Base-by-base conservation (phyloP, 768 basidiomycete genomes). In the Calocera viscosa region DNA sequence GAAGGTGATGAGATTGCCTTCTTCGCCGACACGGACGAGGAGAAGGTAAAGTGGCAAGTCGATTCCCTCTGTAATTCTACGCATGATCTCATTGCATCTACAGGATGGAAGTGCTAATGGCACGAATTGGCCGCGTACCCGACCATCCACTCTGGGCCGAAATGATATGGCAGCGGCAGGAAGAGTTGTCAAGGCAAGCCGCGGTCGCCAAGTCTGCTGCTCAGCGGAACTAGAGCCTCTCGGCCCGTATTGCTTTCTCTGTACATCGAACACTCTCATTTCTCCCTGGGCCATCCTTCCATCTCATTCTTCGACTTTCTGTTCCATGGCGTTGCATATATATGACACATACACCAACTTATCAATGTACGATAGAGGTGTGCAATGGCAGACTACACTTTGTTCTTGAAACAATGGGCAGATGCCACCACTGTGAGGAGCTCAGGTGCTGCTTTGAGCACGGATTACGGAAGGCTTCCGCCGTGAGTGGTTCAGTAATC, bases 101-200 rank as follows among this genome's bases (percentile, higher is more conserved):
- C 73, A 96, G 94, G 94, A 80, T 96, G 69, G 86, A 90, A 70
- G 87, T 94, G 7, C 80, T 96, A 12, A 82, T 84, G 64, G 89
- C 91, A 0, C 80, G 95, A 39, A 85, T 95, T 68, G 92, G 92
- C 8, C 87, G 86, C 67, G 93, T 96, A 71, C 94, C 94, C 10
- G 89, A 90, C 1, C 91, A 94, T 74, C 91, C 91, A 1, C 78
- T 96, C 14, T 96, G 94, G 94, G 94, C 88, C 1, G 94, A 95
- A 78, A 79, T 95, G 40, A 75, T 92, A 41, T 91, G 90, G 90
- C 88, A 92, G 74, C 83, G 86, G 60, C 89, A 91, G 71, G 78
- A 84, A 67, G 82, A 84, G 67, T 26, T 60, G 11, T 2, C 53
- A 2, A 60, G 30, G 30, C 53, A 60, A 60, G 53, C 53, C 19